phyloP scores from a whole-genome alignment of 176 grass and related monocot species.

The Aegilops sharonensis region DNA sequence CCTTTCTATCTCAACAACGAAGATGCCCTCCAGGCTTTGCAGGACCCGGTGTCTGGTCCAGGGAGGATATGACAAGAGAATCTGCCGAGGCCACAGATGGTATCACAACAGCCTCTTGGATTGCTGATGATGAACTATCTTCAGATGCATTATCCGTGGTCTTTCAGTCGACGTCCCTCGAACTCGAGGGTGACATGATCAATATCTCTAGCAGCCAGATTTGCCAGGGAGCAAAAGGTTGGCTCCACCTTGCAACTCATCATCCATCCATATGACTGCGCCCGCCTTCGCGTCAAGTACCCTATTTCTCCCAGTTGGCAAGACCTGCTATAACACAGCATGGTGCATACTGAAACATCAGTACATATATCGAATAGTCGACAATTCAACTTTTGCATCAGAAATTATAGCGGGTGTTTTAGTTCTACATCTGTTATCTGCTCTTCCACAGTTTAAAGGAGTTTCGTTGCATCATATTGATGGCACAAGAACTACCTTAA shows the following conservation, averaged over 20 bases:
- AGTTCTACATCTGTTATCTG: neutral
- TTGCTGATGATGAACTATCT: neutral
- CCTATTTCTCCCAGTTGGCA: neutral
- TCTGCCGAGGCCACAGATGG: neutral
- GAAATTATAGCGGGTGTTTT: neutral
- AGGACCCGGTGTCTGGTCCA: neutral
- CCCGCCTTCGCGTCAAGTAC: too few species aligned
- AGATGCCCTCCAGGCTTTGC: neutral
- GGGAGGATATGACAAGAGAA: neutral
- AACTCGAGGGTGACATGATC: neutral
- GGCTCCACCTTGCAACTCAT: too few species aligned
- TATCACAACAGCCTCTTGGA: neutral
- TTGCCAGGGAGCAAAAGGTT: neutral
- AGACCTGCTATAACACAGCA: neutral
- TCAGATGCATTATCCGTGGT: neutral
- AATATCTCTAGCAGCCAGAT: neutral
- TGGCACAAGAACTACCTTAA: neutral
- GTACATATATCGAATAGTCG: neutral
- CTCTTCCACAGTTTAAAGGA: neutral
- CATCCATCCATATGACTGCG: too few species aligned
- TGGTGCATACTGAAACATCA: neutral
- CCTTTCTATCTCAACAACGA: neutral
- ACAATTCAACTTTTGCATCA: neutral
- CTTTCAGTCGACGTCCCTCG: neutral
- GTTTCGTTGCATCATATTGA: neutral